Evolutionary conservation across 2,329 filamentous ascomycete species (phyloP).

Genomic region (Immersiporthe knoxdaviesiana): DNA sequence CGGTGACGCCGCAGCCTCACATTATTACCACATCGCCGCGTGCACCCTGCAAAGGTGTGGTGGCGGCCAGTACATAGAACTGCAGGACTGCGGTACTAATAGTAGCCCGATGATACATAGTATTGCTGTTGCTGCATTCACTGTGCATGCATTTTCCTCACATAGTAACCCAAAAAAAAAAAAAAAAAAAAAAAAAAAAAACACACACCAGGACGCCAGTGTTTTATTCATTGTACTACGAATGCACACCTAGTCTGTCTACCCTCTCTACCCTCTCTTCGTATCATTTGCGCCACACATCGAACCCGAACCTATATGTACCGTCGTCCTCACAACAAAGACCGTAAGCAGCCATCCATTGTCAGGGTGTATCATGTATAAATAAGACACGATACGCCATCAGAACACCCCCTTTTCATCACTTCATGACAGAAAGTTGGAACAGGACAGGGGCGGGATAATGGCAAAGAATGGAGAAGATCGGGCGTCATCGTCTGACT

Average conservation of each 20-base stretch:
- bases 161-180: no score
- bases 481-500: slow-evolving; percentile 9
- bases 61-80: background rate
- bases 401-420: background rate
- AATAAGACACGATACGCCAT: slow-evolving; percentile 7
- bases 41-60: background rate
- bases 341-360: slow-evolving; percentile 6
- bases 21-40: background rate
- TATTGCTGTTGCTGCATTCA: background rate
- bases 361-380: slow-evolving; percentile 4
- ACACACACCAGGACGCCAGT: background rate
- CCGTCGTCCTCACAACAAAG: background rate
- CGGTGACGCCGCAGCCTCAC: slow-evolving; percentile 6
- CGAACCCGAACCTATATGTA: background rate
- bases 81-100: background rate
- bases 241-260: no score
- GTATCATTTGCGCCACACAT: background rate
- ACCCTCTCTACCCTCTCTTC: background rate
- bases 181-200: background rate
- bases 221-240: no score
- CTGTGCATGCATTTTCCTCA: background rate
- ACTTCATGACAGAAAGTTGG: background rate
- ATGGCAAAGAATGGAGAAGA: background rate
- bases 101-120: background rate
- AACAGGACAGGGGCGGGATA: background rate